Evolutionary conservation across 1,284 basidiomycete species (phyloP), one percentile per base, ranked within the genome.

Genomic region (Rhodotorula sp.): DNA sequence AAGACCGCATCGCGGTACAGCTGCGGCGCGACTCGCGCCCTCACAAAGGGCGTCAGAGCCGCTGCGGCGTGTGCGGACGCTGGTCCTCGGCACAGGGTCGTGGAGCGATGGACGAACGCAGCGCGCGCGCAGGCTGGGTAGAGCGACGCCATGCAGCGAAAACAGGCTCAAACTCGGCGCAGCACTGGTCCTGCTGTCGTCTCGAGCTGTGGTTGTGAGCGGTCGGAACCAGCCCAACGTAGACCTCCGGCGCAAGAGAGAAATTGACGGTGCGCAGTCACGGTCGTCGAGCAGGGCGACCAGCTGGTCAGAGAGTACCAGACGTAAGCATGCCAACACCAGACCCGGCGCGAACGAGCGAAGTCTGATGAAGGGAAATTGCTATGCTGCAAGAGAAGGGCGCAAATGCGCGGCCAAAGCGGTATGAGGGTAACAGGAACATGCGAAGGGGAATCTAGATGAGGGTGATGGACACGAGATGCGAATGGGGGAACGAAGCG

Each of bases 31-130:
- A 70, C 44, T 13, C 68, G 32, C 2, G 68, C 64, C 39, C 60
- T 32, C 19, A 70, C 58, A 29, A 63, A 70, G 15, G 68, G 68
- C 48, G 68, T 48, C 53, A 64, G 10, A 29, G 44, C 44, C 19
- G 34, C 19, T 15, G 49, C 30, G 20, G 29, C 39, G 10, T 20
- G 51, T 29, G 24, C 19, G 24, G 36, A 46, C 39, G 20, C 49
- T 49, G 29, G 55, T 36, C 36, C 4, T 36, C 17, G 4, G 55
- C 55, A 36, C 36, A 32, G 8, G 24, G 34, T 39, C 22, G 30
- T 36, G 49, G 48, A 52, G n/a, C 13, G 34, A 24, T 49, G 48
- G 32, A 34, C 48, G 48, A 8, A 24, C 24, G 47, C 34, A 22
- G 24, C 19, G 54, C 32, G 34, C 32, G 34, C 34, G n/a, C 24